Evolutionary conservation across 176 grass and related monocot species (phyloP), one percentile per base, ranked within the genome.

Genomic region (Secale cereale): DNA sequence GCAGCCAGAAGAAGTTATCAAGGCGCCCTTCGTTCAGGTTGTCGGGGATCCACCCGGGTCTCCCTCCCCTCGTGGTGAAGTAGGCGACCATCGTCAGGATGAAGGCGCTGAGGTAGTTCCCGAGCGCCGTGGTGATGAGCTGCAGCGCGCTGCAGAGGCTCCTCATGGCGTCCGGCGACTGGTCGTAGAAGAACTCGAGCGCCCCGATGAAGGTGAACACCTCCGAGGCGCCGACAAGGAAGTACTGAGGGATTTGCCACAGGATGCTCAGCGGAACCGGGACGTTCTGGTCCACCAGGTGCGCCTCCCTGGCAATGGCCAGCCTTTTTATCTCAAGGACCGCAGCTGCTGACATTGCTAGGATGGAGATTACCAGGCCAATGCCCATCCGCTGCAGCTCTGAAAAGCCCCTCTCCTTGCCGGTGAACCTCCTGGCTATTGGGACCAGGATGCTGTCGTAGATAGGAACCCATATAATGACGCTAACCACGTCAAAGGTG

Each of bases 241-340:
- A 90, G 83, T 97, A 97, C 35, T 97, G 94, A 77, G 94, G 94
- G 60, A 94, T 94, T 43, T 97, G 91, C 91, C 94, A 97, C 74
- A 94, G 74, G 69, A 97, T 97, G 84, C 91, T 97, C 76, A 97
- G 40, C 16, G 94, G 94, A 27, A 97, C 94, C 2, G 89, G 85
- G 14, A 88, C 85, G 22, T 89, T 89, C 62, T 90, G 74, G 78
- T 97, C 89, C 78, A 91, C 87, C 66, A 94, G 85, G 16, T 84
- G 77, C 13, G 74, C 60, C 2, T 82, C 80, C 78, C 79, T 94
- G 9, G 89, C 94, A 52, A 97, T 71, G 5, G 82, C 35, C 63
- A 97, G 52, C 61, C 94, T 88, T 65, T 89, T 90, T 43, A 94
- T 90, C 83, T 97, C 94, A 1, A 97, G 85, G 37, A 87, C 56